phyloP scores from a whole-genome alignment of 805 yeast species.

The Wickerhamiella occidentalis region DNA sequence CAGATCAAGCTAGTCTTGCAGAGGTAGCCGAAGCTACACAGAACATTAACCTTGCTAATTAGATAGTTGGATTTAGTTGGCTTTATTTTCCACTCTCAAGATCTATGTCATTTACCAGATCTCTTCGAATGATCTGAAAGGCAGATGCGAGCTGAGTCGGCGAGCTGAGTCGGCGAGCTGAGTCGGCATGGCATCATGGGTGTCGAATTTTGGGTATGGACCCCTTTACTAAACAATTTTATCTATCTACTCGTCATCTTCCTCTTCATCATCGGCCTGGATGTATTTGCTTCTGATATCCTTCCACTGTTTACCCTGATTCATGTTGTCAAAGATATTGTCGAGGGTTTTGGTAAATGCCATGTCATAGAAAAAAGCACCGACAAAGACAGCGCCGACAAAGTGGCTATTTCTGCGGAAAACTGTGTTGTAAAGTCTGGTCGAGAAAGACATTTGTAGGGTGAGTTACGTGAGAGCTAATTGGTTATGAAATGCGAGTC shows the following conservation, averaged over 20 bases:
- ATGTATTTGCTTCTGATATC: conserved; percentile 24
- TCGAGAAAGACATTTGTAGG: conserved; percentile 26
- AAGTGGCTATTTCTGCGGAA: conserved; percentile 86
- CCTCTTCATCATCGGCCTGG: conserved; percentile 22
- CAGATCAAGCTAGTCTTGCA: conserved; percentile 13
- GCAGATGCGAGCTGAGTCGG: too few relatives aligned
- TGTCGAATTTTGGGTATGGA: too few relatives aligned
- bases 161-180: too few relatives aligned
- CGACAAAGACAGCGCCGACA: conserved; percentile 70
- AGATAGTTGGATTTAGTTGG: background rate
- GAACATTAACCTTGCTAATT: conserved; percentile 3
- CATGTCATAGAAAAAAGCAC: conserved; percentile 64
- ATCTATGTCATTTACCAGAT: too few relatives aligned
- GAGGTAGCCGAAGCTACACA: conserved; percentile 25
- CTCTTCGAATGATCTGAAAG: too few relatives aligned
- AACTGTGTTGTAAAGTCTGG: conserved; percentile 49
- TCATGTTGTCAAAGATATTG: conserved; percentile 28
- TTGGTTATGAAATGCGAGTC: conserved; percentile 8
- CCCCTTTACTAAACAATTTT: background rate
- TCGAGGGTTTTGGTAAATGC: conserved; percentile 29
- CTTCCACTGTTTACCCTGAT: conserved; percentile 30
- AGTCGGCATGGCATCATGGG: too few relatives aligned
- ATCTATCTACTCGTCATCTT: conserved; percentile 18
- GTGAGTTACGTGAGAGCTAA: conserved; percentile 11
- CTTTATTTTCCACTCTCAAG: too few relatives aligned